These are phyloP conservation scores for Plenodomus tracheiphilus DNA, from an alignment of 2,329 filamentous ascomycete genomes.

Conservation along the genomic window DNA sequence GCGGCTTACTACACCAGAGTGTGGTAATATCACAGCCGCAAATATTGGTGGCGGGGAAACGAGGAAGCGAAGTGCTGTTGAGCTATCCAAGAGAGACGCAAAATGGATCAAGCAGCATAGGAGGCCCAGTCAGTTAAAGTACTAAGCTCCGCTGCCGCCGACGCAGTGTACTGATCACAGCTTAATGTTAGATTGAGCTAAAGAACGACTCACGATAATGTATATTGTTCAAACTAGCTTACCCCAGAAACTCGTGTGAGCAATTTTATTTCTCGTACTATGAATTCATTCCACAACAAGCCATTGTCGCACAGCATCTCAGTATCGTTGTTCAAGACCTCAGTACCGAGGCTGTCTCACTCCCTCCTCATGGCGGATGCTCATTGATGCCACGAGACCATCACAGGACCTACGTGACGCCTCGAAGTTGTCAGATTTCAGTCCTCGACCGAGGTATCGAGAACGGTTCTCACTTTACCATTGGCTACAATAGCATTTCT, in stretches of 20 bases:
- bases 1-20: conserved; percentile 58
- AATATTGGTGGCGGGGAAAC: conserved; percentile 17
- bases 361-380: no score
- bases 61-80: conserved; percentile 37
- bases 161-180: no score
- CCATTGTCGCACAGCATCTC: background rate
- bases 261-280: background rate
- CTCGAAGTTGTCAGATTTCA: background rate
- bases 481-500: background rate
- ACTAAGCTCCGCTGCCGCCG: background rate
- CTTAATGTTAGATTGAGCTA: no score
- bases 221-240: background rate
- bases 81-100: conserved; percentile 34
- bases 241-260: background rate
- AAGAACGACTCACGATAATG: background rate
- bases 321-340: background rate
- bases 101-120: conserved; percentile 36
- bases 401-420: background rate
- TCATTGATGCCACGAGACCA: no score
- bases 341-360: background rate
- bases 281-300: background rate
- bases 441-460: background rate
- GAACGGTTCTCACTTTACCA: background rate
- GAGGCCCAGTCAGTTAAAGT: conserved; percentile 5
- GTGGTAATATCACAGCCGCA: conserved; percentile 38